Evolutionary conservation across 495 filamentous ascomycete genomes (phyloP).

Genomic region (Lasiosphaeriaceae sp.): DNA sequence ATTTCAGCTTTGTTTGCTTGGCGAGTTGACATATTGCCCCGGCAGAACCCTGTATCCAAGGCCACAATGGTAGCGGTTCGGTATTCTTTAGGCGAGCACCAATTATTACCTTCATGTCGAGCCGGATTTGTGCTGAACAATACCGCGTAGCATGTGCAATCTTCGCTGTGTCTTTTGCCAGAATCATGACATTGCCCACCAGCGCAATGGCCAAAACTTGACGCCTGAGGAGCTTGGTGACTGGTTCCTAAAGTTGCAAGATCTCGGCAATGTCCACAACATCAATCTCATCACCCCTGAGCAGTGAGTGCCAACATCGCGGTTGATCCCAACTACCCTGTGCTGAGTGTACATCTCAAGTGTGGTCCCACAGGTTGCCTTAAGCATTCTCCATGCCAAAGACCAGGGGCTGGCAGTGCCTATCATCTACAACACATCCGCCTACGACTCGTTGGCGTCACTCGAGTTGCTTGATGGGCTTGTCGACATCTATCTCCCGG

Average conservation of each 20-base stretch:
- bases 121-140: neutral
- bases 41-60: conserved; percentile 68
- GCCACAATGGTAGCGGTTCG: conserved; percentile 66
- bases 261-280: conserved; percentile 68
- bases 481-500: conserved; percentile 73
- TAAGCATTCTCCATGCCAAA: conserved; percentile 63
- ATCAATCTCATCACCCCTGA: conserved; percentile 77
- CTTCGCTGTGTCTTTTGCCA: conserved; percentile 78
- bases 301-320: conserved; percentile 33
- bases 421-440: conserved; percentile 75
- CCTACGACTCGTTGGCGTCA: conserved; percentile 66
- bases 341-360: conserved; percentile 41
- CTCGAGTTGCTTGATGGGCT: conserved; percentile 66
- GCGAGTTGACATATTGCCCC: conserved; percentile 4
- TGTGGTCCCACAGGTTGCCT: conserved; percentile 71
- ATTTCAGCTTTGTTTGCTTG: neutral
- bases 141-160: conserved; percentile 53
- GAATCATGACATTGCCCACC: conserved; percentile 76
- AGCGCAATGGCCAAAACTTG: conserved; percentile 67
- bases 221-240: conserved; percentile 70
- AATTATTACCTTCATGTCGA: neutral
- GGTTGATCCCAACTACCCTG: conserved; percentile 7
- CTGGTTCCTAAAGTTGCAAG: conserved; percentile 75
- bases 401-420: conserved; percentile 64
- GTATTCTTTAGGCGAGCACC: conserved; percentile 58